phyloP scores from a whole-genome alignment of 192 early-diverging fungal species.

The Cetraspora pellucida region DNA sequence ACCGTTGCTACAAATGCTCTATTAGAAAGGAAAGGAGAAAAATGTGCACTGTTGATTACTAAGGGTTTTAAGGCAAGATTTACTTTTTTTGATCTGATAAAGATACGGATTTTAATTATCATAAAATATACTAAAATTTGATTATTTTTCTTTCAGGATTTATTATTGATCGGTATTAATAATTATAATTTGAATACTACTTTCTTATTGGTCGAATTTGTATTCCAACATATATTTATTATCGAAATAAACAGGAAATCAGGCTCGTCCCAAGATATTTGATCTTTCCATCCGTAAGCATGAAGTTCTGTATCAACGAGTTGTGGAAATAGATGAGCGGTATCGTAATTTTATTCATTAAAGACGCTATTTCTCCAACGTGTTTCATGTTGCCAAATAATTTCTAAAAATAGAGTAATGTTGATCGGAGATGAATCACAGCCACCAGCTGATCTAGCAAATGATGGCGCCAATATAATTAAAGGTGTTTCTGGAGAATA shows the following conservation, averaged over 20 bases:
- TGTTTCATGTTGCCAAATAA: background rate
- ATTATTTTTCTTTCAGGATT: conserved; percentile 39
- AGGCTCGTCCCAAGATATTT: conserved; percentile 93
- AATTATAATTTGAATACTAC: background rate
- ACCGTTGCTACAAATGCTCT: conserved; percentile 97
- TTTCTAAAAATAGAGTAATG: conserved; percentile 58
- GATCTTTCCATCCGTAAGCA: conserved; percentile 85
- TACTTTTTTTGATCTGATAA: background rate
- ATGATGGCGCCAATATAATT: conserved; percentile 46
- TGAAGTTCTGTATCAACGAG: conserved; percentile 79
- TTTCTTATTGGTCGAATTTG: background rate
- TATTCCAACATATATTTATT: conserved; percentile 4
- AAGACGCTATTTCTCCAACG: background rate
- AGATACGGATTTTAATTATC: background rate
- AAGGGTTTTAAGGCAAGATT: conserved; percentile 83
- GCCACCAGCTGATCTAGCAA: conserved; percentile 46
- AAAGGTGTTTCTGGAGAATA: conserved; percentile 88
- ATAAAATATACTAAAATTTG: background rate
- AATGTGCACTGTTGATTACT: conserved; percentile 84
- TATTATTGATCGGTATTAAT: conserved; percentile 47
- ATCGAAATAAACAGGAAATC: conserved; percentile 66
- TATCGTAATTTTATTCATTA: conserved; percentile 22
- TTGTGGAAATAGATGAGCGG: conserved; percentile 88
- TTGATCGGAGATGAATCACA: conserved; percentile 75
- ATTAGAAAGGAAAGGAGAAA: conserved; percentile 86